A percentile compares a stretch with the other conserved stretches of the same genome.
Evolutionary conservation across 345 rosid species (phyloP).

Genomic region (Geranium rotundifolium): DNA sequence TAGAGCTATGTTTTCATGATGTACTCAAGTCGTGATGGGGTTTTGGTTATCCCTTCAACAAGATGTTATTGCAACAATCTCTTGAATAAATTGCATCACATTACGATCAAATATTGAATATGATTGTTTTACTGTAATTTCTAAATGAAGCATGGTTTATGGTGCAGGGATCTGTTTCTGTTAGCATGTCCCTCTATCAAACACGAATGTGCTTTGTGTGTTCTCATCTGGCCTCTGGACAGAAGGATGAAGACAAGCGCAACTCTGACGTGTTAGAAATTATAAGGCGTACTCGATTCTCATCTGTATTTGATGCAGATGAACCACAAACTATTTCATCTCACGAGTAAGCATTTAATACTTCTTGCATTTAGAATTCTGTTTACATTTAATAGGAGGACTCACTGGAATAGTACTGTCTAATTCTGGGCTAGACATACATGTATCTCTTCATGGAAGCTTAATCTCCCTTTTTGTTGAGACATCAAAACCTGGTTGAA

Average conservation of each 20-base stretch:
- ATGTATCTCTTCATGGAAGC: neutral
- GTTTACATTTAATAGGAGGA: neutral
- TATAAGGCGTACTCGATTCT: conserved; percentile 61
- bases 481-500: too few relatives aligned
- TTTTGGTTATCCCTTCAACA: too few relatives aligned
- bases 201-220: conserved; percentile 93
- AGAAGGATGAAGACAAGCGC: conserved; percentile 76
- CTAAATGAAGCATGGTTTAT: conserved; percentile 10
- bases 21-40: too few relatives aligned
- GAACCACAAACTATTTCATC: conserved; percentile 73
- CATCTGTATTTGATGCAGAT: conserved; percentile 52
- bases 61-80: too few relatives aligned
- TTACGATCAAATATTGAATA: neutral
- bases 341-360: conserved; percentile 64
- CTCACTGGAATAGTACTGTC: too few relatives aligned
- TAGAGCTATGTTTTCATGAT: conserved; percentile 16
- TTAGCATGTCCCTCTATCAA: conserved; percentile 90
- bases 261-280: conserved; percentile 87
- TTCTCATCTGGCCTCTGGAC: conserved; percentile 97
- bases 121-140: conserved; percentile 8
- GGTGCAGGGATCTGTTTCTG: conserved; percentile 92
- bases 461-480: too few relatives aligned
- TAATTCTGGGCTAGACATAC: too few relatives aligned
- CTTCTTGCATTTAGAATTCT: neutral
- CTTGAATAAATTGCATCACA: neutral